Conservation (phyloP, 306 rosid species). For the Casuarina glauca region DNA sequence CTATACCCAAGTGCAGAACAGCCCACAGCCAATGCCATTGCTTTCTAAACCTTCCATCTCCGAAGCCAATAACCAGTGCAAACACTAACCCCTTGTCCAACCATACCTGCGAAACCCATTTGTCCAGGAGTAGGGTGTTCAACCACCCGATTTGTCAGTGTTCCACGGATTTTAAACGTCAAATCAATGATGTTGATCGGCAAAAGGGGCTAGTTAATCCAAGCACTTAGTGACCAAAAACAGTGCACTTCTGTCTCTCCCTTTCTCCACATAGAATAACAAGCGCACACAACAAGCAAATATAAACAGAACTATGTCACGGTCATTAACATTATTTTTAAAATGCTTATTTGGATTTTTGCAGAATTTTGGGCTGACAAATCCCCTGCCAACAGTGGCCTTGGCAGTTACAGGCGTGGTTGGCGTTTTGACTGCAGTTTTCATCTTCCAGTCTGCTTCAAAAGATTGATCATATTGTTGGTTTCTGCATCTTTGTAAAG, state of each 20-base stretch:
- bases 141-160: no score
- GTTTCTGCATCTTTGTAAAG: constrained; percentile 31
- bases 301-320: background rate
- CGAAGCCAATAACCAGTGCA: no score
- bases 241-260: background rate
- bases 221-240: no score
- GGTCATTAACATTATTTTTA: constrained; percentile 9
- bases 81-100: no score
- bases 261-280: background rate
- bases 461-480: constrained; percentile 42
- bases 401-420: constrained; percentile 81
- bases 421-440: constrained; percentile 78
- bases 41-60: no score
- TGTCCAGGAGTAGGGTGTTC: no score
- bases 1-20: no score
- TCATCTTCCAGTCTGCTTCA: constrained; percentile 94
- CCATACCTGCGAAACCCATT: no score
- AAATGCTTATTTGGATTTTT: constrained; percentile 20
- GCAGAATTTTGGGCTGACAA: constrained; percentile 82
- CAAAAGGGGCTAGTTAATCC: no score
- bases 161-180: background rate
- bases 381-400: constrained; percentile 82
- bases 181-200: background rate
- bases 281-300: background rate
- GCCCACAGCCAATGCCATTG: no score